Base-by-base conservation (phyloP, 2,329 filamentous ascomycete species). In the Diaporthe vexans region DNA sequence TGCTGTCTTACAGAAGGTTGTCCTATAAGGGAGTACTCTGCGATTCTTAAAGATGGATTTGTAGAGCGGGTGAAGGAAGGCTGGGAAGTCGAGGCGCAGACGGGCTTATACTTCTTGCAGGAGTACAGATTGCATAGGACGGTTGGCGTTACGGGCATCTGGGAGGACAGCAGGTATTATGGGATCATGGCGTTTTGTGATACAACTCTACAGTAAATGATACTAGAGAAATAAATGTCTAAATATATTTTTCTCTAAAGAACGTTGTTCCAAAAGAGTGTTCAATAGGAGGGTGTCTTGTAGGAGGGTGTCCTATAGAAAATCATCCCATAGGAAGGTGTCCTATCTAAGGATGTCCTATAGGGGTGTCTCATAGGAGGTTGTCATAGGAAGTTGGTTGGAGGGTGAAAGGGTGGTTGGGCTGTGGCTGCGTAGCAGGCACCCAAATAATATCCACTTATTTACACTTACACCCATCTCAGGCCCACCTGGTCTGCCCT, bases 131-230 rank as follows among this genome's bases (percentile, higher is more conserved):
- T 72, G 70, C 70, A 72, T 72, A 61, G 29, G 43, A 40, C 57
- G 33, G 48, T 33, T 61, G 70, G 70, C 54, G 70, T 72, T 72
- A 26, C 52, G 63, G 63, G 63, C 63, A 68, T 54, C 52, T 68
- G 10, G 48, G n/a, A 26, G n/a, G 48, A 35, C 11, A 67, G 26
- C 26, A 40, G 63, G 48, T 21, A 68, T 33, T 7, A 17, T 48
- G n/a, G 8, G n/a, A 54, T n/a, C n/a, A 21, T 19, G 63, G 63
- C 63, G 63, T 68, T 68, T 5, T 54, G 48, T 26, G 46, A 17
- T 54, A 40, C 6, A 6, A 40, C 46, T 40, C 63, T 68, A 9
- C 11, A 68, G 63, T 3, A 68, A 54, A 54, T 29, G 17, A 24
- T 54, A 26, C 15, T 37, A 52, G n/a, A 54, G 46, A 54, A 29